Evolutionary conservation across 441 rosid species (phyloP), one percentile per base, ranked within the genome.

Genomic region (Hura crepitans): DNA sequence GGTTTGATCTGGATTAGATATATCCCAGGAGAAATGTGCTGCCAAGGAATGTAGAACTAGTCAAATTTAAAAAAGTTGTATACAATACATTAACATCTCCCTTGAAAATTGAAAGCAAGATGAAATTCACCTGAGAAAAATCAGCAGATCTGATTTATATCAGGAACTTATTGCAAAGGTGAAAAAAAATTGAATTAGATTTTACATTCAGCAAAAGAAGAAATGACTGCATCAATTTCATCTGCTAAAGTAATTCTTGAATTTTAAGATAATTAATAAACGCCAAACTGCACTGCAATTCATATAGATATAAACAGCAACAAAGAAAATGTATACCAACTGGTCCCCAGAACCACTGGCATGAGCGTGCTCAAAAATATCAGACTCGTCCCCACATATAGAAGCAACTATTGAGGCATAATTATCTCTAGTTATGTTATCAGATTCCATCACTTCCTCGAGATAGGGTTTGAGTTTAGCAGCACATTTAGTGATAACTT

Each of bases 341-440:
- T 65, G 72, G 39, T 85, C 76, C 65, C 51, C 77, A 73, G 80
- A 73, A 76, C 66, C 78, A 73, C 65, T 70, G 42, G 65, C 69
- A 74, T 69, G 77, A 72, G 75, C 68, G 23, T 61, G 72, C 63
- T 75, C 71, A 25, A 65, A 53, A 23, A 50, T 65, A 46, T 50
- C 66, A 55, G 42, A 54, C 65, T 72, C 81, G 77, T 66, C 84
- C 70, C 75, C 77, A 56, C 85, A 89, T 37, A 89, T 73, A 47
- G 78, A 66, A 35, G 81, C 69, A 72, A 93, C 86, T 57, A 88
- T 74, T 37, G 89, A 81, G 72, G 90, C 81, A 85, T 86, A 89
- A 64, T 82, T 75, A 35, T 85, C 87, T 76, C 85, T 73, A 70
- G 76, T 73, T 74, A 83, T 69, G 50, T 74, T 78, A 42, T 57